Evolutionary conservation across 495 filamentous ascomycete species (phyloP).

Genomic region (Neurospora sp.): DNA sequence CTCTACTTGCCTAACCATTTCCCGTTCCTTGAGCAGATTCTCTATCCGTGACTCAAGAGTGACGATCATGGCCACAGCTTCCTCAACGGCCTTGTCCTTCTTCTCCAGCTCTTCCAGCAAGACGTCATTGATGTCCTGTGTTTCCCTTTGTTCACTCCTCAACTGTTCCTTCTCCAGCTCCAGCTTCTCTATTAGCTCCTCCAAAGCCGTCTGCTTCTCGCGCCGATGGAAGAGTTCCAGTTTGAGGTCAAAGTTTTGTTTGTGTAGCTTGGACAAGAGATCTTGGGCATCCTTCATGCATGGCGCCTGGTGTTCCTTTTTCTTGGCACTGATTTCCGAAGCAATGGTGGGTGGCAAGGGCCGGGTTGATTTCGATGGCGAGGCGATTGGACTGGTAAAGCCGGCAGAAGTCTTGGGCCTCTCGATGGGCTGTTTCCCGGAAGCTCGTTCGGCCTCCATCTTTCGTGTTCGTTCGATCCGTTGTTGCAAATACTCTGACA

Average conservation of each 20-base stretch:
- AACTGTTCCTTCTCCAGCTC: constrained; percentile 34
- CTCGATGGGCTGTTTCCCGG: constrained; percentile 1
- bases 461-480: constrained; percentile 38
- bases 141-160: constrained; percentile 35
- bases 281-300: constrained; percentile 39
- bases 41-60: constrained; percentile 59
- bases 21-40: constrained; percentile 35
- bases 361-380: not conserved
- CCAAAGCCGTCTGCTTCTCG: constrained; percentile 41
- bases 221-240: constrained; percentile 72
- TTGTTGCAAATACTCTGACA: constrained; percentile 41
- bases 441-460: constrained; percentile 32
- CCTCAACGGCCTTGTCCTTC: constrained; percentile 65
- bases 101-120: constrained; percentile 61
- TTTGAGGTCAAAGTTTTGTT: constrained; percentile 87
- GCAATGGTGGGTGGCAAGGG: constrained; percentile 16
- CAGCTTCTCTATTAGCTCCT: constrained; percentile 52
- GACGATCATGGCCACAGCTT: constrained; percentile 74
- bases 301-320: constrained; percentile 22
- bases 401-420: not conserved
- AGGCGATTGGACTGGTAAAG: constrained; percentile 7
- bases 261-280: constrained; percentile 53
- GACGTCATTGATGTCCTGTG: constrained; percentile 54
- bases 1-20: constrained; percentile 31
- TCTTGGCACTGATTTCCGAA: constrained; percentile 14